These are phyloP conservation scores for Pseudopithomyces chartarum DNA, from an alignment of 2,329 filamentous ascomycete species.

Conservation along the genomic window DNA sequence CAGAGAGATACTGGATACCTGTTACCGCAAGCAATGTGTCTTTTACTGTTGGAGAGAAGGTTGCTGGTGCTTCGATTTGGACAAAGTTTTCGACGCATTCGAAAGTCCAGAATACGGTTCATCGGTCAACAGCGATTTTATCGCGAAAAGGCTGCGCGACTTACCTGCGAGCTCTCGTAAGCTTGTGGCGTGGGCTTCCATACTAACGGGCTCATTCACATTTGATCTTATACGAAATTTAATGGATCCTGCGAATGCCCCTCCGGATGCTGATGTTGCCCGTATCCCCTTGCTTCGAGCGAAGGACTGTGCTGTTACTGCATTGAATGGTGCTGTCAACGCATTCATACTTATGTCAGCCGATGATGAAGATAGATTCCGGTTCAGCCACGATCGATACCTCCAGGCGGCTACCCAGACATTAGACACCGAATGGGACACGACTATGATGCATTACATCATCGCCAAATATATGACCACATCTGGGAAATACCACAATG, in stretches of 20 bases:
- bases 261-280: slow-evolving; percentile 36
- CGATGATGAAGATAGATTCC: slow-evolving; percentile 83
- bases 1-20: slow-evolving; percentile 85
- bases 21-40: slow-evolving; percentile 83
- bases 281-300: slow-evolving; percentile 58
- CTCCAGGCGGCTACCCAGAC: slow-evolving; percentile 68
- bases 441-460: slow-evolving; percentile 77
- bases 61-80: slow-evolving; percentile 80
- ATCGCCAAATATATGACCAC: slow-evolving; percentile 82
- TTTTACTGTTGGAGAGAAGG: slow-evolving; percentile 88
- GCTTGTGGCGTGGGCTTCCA: slow-evolving; percentile 83
- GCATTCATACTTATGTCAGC: slow-evolving; percentile 81
- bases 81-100: slow-evolving; percentile 85
- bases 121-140: slow-evolving; percentile 80
- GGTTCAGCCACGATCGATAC: slow-evolving; percentile 87
- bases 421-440: slow-evolving; percentile 65
- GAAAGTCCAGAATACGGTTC: slow-evolving; percentile 78
- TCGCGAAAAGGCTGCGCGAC: slow-evolving; percentile 77
- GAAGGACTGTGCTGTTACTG: slow-evolving; percentile 73
- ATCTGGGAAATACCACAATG: slow-evolving; percentile 63
- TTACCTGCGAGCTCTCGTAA: slow-evolving; percentile 74
- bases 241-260: slow-evolving; percentile 69
- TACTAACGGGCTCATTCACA: slow-evolving; percentile 82
- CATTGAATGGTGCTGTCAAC: slow-evolving; percentile 80
- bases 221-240: slow-evolving; percentile 80